phyloP scores from a whole-genome alignment of 1,139 yeast species.

The Taphrina communis region DNA sequence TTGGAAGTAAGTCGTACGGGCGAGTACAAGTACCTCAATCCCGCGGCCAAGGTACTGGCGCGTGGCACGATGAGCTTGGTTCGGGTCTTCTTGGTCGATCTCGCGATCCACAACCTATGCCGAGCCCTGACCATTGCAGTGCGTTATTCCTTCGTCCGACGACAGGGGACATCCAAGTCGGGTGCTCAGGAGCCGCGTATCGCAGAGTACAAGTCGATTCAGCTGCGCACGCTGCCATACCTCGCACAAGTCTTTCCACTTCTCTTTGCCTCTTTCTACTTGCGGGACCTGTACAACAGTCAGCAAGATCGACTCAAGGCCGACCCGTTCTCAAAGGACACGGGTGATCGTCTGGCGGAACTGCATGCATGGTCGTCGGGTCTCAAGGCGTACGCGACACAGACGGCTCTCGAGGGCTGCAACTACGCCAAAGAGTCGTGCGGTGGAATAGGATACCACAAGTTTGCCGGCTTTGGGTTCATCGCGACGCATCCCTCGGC shows the following conservation, averaged over 20 bases:
- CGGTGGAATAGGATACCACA: constrained; percentile 39
- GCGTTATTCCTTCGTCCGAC: constrained; percentile 86
- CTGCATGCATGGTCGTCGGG: constrained; percentile 40
- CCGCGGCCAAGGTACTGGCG: constrained; percentile 87
- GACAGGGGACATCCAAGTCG: constrained; percentile 62
- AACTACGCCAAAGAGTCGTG: constrained; percentile 33
- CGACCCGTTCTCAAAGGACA: constrained; percentile 41
- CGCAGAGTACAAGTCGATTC: constrained; percentile 36
- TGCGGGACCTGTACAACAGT: constrained; percentile 60
- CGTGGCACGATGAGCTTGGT: constrained; percentile 88
- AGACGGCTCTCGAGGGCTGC: constrained; percentile 36
- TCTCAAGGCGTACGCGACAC: constrained; percentile 38
- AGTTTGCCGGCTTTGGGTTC: constrained; percentile 39
- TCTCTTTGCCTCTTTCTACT: constrained; percentile 70
- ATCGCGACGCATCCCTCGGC: constrained; percentile 37
- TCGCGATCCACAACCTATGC: constrained; percentile 79
- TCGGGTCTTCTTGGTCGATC: constrained; percentile 85
- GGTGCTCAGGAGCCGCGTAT: constrained; percentile 33
- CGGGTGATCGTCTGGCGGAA: constrained; percentile 35
- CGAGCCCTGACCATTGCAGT: constrained; percentile 82
- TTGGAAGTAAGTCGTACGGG: constrained; percentile 75
- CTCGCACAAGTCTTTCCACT: constrained; percentile 66
- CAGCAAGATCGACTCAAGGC: constrained; percentile 56
- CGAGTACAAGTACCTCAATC: constrained; percentile 68
- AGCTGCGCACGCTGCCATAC: constrained; percentile 37